Conservation (phyloP, 768 basidiomycete species). For the Lactarius psammicola region DNA sequence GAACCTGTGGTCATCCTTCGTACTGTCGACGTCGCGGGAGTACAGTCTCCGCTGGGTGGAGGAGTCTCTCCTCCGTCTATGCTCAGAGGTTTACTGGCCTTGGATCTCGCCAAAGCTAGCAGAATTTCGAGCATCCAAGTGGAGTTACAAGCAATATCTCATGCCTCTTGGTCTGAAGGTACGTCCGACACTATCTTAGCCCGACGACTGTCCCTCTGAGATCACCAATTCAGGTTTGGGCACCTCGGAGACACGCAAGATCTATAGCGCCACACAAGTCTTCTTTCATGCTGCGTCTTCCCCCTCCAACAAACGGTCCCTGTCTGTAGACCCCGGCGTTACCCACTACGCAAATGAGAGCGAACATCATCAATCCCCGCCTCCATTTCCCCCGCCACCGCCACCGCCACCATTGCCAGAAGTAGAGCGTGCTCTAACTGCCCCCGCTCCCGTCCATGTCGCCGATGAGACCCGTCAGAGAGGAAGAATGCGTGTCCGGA, state of each 20-base stretch:
- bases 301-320: slow-evolving; percentile 43
- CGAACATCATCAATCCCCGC: slow-evolving; percentile 39
- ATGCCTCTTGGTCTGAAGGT: slow-evolving; percentile 88
- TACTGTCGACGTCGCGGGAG: slow-evolving; percentile 38
- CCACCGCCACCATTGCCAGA: not conserved
- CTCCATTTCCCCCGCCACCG: slow-evolving; percentile 28
- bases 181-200: slow-evolving; percentile 29
- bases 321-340: slow-evolving; percentile 52
- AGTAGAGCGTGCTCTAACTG: not conserved
- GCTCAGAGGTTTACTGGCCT: slow-evolving; percentile 62
- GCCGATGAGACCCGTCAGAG: slow-evolving; percentile 23
- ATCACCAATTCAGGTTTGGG: slow-evolving; percentile 64
- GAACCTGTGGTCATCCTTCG: slow-evolving; percentile 57
- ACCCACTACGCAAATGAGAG: slow-evolving; percentile 42
- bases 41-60: slow-evolving; percentile 33
- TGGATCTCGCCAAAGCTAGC: slow-evolving; percentile 71
- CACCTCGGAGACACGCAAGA: slow-evolving; percentile 74
- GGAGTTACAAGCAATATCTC: slow-evolving; percentile 67
- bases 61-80: slow-evolving; percentile 48
- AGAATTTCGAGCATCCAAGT: slow-evolving; percentile 85
- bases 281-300: slow-evolving; percentile 64
- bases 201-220: slow-evolving; percentile 17
- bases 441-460: not conserved
- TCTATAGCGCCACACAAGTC: slow-evolving; percentile 67
- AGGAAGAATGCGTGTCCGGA: slow-evolving; percentile 30